Percentiles rank a stretch among this genome's conserved stretches.
These are phyloP conservation scores for Cryptosporidium viatorum DNA, from an alignment of 169 alveolate species.

Conservation along the genomic window DNA sequence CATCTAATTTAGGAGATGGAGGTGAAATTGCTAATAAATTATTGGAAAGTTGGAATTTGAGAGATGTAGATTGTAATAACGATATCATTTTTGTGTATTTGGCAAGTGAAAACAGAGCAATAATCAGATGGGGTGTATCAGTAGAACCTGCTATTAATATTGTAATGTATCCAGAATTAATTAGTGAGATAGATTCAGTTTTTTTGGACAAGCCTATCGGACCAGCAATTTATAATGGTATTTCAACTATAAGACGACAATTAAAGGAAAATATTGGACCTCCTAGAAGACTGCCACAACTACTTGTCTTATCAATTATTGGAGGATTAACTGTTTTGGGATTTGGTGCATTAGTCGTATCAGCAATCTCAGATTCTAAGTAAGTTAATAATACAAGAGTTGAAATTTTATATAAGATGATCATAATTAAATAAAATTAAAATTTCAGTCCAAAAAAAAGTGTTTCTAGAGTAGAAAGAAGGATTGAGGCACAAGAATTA, in stretches of 20 bases:
- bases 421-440: not conserved
- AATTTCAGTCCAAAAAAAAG: conserved; percentile 41
- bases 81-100: conserved; percentile 49
- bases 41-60: conserved; percentile 51
- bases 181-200: conserved; percentile 63
- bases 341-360: conserved; percentile 71
- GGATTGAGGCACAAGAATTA: conserved; percentile 57
- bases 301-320: conserved; percentile 49
- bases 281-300: conserved; percentile 71
- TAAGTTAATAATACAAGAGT: conserved; percentile 10
- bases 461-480: conserved; percentile 31
- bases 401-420: not conserved
- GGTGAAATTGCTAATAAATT: conserved; percentile 39
- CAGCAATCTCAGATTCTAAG: conserved; percentile 67
- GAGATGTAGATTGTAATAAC: conserved; percentile 26
- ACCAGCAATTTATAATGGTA: conserved; percentile 48
- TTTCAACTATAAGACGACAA: conserved; percentile 53
- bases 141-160: conserved; percentile 72
- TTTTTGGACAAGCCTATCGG: conserved; percentile 45
- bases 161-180: conserved; percentile 70
- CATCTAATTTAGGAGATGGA: conserved; percentile 50
- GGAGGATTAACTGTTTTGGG: conserved; percentile 71
- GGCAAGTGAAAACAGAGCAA: conserved; percentile 53
- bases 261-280: conserved; percentile 72
- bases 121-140: conserved; percentile 58